phyloP scores from a whole-genome alignment of 2,329 filamentous ascomycete genomes.

The Hypocreales sp. region DNA sequence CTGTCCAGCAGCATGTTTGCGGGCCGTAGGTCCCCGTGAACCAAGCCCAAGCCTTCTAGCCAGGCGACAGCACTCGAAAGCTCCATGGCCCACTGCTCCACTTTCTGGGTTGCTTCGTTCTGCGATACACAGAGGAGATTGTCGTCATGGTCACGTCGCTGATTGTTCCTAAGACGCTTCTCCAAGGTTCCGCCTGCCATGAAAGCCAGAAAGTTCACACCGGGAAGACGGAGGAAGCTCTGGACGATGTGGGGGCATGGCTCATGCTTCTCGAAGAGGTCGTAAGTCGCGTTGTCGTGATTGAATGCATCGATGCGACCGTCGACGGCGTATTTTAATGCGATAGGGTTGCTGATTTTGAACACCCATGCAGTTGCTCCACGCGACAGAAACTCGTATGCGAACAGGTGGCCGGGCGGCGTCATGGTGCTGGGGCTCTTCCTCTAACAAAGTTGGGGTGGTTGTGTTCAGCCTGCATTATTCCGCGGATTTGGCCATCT shows the following conservation, averaged over 20 bases:
- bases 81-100: conserved; percentile 4
- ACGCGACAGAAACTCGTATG: no score
- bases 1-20: conserved; percentile 4
- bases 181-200: conserved; percentile 1
- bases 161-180: background rate
- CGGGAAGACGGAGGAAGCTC: background rate
- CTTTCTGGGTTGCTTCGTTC: background rate
- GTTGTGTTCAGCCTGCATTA: no score
- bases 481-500: no score
- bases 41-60: conserved; percentile 3
- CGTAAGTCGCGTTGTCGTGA: no score
- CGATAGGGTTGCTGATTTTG: no score
- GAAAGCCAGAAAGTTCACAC: background rate
- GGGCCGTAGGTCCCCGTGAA: conserved; percentile 5
- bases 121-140: no score
- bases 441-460: no score
- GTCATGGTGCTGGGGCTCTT: no score
- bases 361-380: no score
- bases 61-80: conserved; percentile 3
- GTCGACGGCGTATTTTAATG: no score
- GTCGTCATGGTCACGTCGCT: background rate
- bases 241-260: conserved; percentile 1
- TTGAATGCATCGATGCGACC: no score
- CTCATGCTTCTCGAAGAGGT: conserved; percentile 1
- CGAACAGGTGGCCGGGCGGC: no score